A percentile compares a stretch with the other conserved stretches of the same genome.
These are phyloP conservation scores for Pseudogymnoascus pannorum DNA, from an alignment of 2,329 filamentous ascomycete species.

Conservation along the genomic window DNA sequence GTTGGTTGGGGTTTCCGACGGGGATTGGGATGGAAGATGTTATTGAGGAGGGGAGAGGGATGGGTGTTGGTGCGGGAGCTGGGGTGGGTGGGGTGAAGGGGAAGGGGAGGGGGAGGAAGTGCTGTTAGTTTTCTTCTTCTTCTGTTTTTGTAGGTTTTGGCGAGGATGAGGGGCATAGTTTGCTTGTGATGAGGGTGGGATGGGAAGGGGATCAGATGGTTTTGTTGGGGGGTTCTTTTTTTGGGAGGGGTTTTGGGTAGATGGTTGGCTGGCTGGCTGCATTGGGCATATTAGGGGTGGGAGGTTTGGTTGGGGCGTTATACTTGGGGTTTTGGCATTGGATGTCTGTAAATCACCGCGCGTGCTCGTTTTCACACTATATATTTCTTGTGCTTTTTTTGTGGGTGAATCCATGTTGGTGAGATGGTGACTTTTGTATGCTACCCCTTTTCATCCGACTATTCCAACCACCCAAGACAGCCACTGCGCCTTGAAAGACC, in stretches of 20 bases:
- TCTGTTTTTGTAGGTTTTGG: no score
- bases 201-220: background rate
- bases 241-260: background rate
- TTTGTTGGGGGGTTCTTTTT: background rate
- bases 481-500: no score
- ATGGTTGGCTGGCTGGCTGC: background rate
- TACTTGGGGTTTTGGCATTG: background rate
- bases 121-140: background rate
- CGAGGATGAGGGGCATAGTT: background rate
- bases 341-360: background rate
- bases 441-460: background rate
- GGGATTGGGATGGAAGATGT: background rate
- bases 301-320: background rate
- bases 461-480: background rate
- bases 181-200: background rate
- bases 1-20: slow-evolving; percentile 56
- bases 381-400: background rate
- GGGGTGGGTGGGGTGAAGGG: background rate
- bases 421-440: background rate
- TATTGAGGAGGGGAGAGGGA: background rate
- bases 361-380: background rate
- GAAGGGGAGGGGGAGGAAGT: background rate
- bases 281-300: background rate
- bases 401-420: background rate
- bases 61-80: no score